phyloP scores from a whole-genome alignment of 169 alveolate genomes.

The Eimeria tenella region DNA sequence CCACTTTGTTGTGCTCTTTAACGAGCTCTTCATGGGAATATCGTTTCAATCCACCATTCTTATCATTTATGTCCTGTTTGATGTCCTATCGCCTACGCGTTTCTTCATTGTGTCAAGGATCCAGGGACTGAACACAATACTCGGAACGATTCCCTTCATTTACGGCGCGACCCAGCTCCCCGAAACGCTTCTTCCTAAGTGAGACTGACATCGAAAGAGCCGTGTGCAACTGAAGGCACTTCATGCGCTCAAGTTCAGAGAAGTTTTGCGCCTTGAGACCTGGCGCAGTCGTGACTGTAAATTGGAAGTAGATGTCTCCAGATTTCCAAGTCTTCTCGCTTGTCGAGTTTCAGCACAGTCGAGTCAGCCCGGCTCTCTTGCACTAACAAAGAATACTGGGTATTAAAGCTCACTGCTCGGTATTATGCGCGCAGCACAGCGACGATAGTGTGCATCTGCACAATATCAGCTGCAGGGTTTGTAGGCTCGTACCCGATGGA shows the following conservation, averaged over 20 bases:
- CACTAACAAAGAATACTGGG: no score
- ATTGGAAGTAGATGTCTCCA: no score
- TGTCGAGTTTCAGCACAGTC: no score
- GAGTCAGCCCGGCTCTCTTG: no score
- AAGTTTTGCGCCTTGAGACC: not conserved
- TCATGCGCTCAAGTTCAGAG: not conserved
- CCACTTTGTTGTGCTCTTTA: conserved; percentile 1
- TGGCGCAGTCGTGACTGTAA: no score
- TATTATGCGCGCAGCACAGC: not conserved
- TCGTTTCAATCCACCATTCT: not conserved
- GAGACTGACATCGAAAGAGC: not conserved
- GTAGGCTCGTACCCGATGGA: conserved; percentile 19
- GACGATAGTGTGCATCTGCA: not conserved
- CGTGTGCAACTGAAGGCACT: not conserved
- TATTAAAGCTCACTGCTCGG: not conserved
- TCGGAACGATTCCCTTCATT: not conserved
- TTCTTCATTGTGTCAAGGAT: not conserved
- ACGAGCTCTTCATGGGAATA: conserved; percentile 7
- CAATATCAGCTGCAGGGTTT: not conserved
- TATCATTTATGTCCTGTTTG: not conserved
- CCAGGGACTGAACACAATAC: not conserved
- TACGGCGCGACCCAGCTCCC: not conserved
- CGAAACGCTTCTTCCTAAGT: not conserved
- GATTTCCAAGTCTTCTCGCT: no score
- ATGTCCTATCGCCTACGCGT: not conserved